phyloP scores from a whole-genome alignment of 1,284 basidiomycete species.

The Omphalotus olearius region DNA sequence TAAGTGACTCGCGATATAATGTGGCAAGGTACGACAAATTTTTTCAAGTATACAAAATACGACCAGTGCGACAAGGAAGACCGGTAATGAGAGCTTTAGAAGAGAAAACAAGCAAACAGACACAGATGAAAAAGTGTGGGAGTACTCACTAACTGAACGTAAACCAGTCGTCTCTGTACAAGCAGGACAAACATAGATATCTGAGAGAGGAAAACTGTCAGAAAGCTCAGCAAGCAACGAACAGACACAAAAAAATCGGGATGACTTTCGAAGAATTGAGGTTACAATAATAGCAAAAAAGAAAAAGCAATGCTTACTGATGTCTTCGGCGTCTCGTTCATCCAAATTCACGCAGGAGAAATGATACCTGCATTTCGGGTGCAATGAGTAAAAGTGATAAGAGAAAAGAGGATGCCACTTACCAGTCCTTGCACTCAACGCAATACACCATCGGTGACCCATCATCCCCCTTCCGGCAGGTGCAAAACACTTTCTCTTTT shows the following conservation, averaged over 20 bases:
- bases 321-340: slow-evolving; percentile 65
- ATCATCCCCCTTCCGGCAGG: slow-evolving; percentile 63
- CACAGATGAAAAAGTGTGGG: slow-evolving; percentile 29
- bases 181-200: slow-evolving; percentile 64
- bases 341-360: slow-evolving; percentile 62
- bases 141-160: slow-evolving; percentile 75
- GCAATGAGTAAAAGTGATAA: background rate
- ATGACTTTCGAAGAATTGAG: too few relatives aligned
- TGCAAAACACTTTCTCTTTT: slow-evolving; percentile 40
- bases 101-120: slow-evolving; percentile 10
- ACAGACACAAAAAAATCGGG: background rate
- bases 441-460: slow-evolving; percentile 81
- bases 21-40: slow-evolving; percentile 1
- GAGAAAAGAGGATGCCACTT: slow-evolving; percentile 22
- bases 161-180: slow-evolving; percentile 64
- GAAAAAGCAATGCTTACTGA: slow-evolving; percentile 48
- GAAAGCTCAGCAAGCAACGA: background rate
- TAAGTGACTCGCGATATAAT: background rate
- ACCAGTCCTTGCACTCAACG: slow-evolving; percentile 72
- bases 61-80: slow-evolving; percentile 7
- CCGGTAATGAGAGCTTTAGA: background rate
- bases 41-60: slow-evolving; percentile 4
- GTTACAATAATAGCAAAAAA: too few relatives aligned
- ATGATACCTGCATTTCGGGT: slow-evolving; percentile 55
- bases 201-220: slow-evolving; percentile 31